These are phyloP conservation scores for Globisporangium yorkense DNA, from an alignment of 352 stramenopile species.

Conservation along the genomic window DNA sequence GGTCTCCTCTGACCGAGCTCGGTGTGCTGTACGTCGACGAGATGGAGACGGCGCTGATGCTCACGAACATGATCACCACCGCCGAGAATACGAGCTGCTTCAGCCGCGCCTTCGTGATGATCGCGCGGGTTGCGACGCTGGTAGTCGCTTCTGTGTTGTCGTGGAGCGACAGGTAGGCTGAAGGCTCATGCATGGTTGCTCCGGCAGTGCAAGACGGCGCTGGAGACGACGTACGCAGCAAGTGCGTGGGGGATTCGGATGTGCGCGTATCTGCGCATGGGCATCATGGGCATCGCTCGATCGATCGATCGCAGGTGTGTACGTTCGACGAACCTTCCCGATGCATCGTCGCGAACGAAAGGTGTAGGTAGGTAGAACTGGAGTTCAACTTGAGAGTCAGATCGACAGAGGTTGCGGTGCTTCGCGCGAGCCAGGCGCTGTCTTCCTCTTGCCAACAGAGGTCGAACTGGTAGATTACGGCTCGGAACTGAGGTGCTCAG, in stretches of 20 bases:
- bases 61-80: slow-evolving; percentile 12
- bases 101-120: slow-evolving; percentile 8
- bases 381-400: too few species aligned
- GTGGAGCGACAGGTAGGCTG: slow-evolving; percentile 11
- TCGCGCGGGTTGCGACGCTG: slow-evolving; percentile 1
- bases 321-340: too few species aligned
- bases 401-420: too few species aligned
- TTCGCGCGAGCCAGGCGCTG: too few species aligned
- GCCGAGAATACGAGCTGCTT: slow-evolving; percentile 12
- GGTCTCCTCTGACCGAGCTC: not conserved
- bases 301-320: not conserved
- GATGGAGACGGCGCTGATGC: slow-evolving; percentile 9
- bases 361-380: too few species aligned
- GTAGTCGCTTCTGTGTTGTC: not conserved
- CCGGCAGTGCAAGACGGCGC: not conserved
- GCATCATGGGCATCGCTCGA: too few species aligned
- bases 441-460: too few species aligned
- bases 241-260: slow-evolving; percentile 7
- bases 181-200: slow-evolving; percentile 9
- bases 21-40: slow-evolving; percentile 1
- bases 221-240: slow-evolving; percentile 6
- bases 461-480: too few species aligned
- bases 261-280: not conserved
- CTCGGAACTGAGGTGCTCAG: too few species aligned
- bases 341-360: too few species aligned